Evolutionary conservation across 1,139 yeast species (phyloP).

Genomic region (Yamadazyma mexicana): DNA sequence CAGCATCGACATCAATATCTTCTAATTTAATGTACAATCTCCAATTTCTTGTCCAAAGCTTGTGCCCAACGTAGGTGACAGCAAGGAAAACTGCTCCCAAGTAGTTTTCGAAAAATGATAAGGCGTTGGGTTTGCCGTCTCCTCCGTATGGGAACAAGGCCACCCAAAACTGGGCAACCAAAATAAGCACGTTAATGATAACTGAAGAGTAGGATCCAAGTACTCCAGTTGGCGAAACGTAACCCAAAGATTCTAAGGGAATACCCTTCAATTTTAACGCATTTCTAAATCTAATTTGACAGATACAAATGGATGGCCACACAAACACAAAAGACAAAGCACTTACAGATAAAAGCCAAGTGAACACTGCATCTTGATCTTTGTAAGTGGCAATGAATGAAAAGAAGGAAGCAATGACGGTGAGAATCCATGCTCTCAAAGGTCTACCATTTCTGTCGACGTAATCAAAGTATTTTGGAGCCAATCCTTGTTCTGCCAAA

Average conservation of each 20-base stretch:
- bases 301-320: slow-evolving; percentile 43
- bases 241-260: slow-evolving; percentile 37
- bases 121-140: slow-evolving; percentile 28
- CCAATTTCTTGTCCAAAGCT: slow-evolving; percentile 38
- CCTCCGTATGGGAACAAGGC: slow-evolving; percentile 42
- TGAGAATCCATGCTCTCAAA: slow-evolving; percentile 35
- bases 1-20: slow-evolving; percentile 42
- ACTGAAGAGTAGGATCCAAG: slow-evolving; percentile 40
- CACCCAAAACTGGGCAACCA: slow-evolving; percentile 46
- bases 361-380: slow-evolving; percentile 42
- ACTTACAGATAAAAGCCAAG: slow-evolving; percentile 45
- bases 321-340: slow-evolving; percentile 45
- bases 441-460: slow-evolving; percentile 48
- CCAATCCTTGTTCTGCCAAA: slow-evolving; percentile 43
- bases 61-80: slow-evolving; percentile 39
- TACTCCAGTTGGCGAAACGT: slow-evolving; percentile 41
- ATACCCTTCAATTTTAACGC: slow-evolving; percentile 39
- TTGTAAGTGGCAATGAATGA: slow-evolving; percentile 40
- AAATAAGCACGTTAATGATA: slow-evolving; percentile 32
- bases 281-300: slow-evolving; percentile 44
- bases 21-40: slow-evolving; percentile 29
- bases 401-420: slow-evolving; percentile 32
- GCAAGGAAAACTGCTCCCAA: slow-evolving; percentile 38
- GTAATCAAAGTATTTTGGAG: slow-evolving; percentile 42
- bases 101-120: slow-evolving; percentile 35